Conservation (phyloP, 768 basidiomycete genomes). For the Melanogaster broomeanus region DNA sequence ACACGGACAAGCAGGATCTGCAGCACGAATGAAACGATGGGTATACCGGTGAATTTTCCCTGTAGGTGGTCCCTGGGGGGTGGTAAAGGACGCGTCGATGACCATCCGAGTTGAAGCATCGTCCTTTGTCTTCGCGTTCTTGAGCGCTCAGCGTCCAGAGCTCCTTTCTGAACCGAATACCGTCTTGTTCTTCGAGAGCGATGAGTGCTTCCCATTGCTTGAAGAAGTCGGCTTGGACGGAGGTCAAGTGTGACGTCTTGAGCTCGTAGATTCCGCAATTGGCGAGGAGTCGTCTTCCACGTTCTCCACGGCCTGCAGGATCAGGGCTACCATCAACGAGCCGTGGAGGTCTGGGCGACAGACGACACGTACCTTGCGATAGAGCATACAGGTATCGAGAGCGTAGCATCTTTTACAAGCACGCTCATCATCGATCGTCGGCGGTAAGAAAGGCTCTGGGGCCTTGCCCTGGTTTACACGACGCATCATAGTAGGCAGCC, state of each 20-base stretch:
- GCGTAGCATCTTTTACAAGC: conserved; percentile 81
- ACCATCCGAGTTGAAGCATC: conserved; percentile 86
- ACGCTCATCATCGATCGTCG: conserved; percentile 80
- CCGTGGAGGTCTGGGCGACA: background rate
- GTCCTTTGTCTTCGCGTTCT: conserved; percentile 78
- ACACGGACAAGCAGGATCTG: conserved; percentile 6
- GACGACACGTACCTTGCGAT: conserved; percentile 65
- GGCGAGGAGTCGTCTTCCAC: conserved; percentile 53
- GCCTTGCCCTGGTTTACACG: conserved; percentile 35
- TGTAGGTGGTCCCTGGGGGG: conserved; percentile 22
- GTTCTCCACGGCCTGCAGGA: conserved; percentile 64
- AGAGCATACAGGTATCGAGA: conserved; percentile 90
- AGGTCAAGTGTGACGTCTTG: conserved; percentile 81
- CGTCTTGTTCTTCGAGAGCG: conserved; percentile 84
- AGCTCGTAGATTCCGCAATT: conserved; percentile 70
- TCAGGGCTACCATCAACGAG: background rate
- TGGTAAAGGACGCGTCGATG: conserved; percentile 47
- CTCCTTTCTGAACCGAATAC: conserved; percentile 83
- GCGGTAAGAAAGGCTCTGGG: conserved; percentile 71
- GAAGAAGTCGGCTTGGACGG: conserved; percentile 74
- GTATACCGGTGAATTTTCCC: conserved; percentile 77
- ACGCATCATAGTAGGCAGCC: conserved; percentile 71
- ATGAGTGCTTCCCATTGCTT: conserved; percentile 88
- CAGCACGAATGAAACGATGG: conserved; percentile 64
- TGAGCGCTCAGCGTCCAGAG: conserved; percentile 88